These are phyloP conservation scores for Peltaster fructicola DNA, from an alignment of 2,329 filamentous ascomycete species.

Conservation along the genomic window DNA sequence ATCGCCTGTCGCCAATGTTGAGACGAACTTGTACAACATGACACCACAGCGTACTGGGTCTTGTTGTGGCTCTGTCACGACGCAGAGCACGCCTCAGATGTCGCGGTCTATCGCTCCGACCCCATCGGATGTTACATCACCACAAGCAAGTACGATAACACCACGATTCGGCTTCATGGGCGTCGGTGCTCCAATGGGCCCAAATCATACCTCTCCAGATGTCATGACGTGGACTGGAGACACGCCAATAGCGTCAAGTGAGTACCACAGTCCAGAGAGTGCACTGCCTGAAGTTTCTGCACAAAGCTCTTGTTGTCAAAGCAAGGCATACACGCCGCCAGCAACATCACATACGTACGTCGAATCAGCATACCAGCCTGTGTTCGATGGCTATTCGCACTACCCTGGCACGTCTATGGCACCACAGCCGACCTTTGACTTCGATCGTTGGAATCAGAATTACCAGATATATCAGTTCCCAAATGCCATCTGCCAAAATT, in stretches of 20 bases:
- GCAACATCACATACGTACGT: slow-evolving; percentile 1
- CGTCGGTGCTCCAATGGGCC: slow-evolving; percentile 13
- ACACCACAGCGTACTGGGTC: no score
- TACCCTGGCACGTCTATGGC: slow-evolving; percentile 3
- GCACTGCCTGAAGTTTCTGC: no score
- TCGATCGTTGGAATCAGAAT: slow-evolving; percentile 11
- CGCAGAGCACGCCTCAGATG: slow-evolving; percentile 2
- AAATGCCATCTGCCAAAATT: slow-evolving; percentile 18
- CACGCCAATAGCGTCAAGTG: slow-evolving; percentile 9
- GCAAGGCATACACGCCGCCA: slow-evolving; percentile 7
- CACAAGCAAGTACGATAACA: slow-evolving; percentile 4
- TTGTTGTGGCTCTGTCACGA: slow-evolving; percentile 4
- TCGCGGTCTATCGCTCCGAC: neutral
- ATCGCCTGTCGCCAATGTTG: neutral
- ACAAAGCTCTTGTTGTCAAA: slow-evolving; percentile 12
- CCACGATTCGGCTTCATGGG: slow-evolving; percentile 18
- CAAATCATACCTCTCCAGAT: slow-evolving; percentile 7
- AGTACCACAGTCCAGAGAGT: no score
- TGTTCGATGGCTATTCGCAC: no score
- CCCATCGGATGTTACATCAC: slow-evolving; percentile 4
- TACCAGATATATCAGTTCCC: slow-evolving; percentile 17
- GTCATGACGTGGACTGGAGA: slow-evolving; percentile 12
- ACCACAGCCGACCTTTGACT: slow-evolving; percentile 11
- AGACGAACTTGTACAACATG: slow-evolving; percentile 1
- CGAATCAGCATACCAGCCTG: no score